These are phyloP conservation scores for Tetradesmus lagerheimii DNA, from an alignment of 139 green algal genomes.

Conservation along the genomic window DNA sequence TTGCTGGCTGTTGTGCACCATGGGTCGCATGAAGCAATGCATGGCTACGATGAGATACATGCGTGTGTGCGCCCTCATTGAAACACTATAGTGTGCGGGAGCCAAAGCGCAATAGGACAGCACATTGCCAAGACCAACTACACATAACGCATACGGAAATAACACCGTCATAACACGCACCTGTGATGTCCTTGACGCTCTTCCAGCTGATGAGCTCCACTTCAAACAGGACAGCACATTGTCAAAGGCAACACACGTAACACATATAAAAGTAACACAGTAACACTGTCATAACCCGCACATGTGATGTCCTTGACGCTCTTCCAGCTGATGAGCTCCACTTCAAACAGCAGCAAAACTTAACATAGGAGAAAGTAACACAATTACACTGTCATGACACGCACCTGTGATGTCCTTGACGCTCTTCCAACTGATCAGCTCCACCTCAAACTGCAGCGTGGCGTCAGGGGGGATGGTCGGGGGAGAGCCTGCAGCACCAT, in stretches of 20 bases:
- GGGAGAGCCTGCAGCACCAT: conserved; percentile 86
- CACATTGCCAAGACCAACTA: too few species aligned
- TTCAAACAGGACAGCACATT: neutral
- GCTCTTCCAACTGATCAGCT: conserved; percentile 92
- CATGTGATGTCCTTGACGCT: neutral
- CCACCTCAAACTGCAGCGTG: conserved; percentile 97
- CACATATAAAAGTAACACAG: neutral
- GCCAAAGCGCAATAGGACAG: too few species aligned
- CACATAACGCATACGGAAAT: too few species aligned
- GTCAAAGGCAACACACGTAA: neutral
- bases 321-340: conserved; percentile 91
- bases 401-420: conserved; percentile 81
- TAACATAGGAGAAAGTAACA: neutral
- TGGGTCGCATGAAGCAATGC: too few species aligned
- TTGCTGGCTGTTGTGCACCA: too few species aligned
- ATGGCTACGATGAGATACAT: too few species aligned
- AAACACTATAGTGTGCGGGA: too few species aligned
- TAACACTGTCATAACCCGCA: neutral
- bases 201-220: conserved; percentile 91
- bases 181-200: conserved; percentile 3
- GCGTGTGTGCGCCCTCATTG: too few species aligned
- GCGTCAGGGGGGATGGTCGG: conserved; percentile 91
- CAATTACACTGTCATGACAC: neutral
- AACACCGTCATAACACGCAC: too few species aligned
- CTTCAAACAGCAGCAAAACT: conserved; percentile 30